Percentiles rank a stretch among this genome's conserved stretches.
These are phyloP conservation scores for Fraxinus nigra DNA, from an alignment of 305 asterid species.

Conservation along the genomic window DNA sequence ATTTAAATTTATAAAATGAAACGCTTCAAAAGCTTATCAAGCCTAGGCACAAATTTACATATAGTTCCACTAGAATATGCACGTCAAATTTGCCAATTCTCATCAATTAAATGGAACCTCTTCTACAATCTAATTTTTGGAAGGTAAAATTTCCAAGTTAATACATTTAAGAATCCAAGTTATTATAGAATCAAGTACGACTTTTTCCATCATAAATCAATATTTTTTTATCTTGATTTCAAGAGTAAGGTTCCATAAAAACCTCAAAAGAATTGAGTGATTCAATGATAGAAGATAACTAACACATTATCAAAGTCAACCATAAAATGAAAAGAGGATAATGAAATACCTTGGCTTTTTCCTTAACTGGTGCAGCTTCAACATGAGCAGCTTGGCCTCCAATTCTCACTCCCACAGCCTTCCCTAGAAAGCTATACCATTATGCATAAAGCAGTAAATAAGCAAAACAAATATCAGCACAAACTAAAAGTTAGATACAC, in stretches of 20 bases:
- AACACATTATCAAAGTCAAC: background rate
- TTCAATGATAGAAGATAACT: background rate
- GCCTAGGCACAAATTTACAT: no score
- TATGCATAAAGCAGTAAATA: background rate
- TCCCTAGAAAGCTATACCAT: slow-evolving; percentile 64
- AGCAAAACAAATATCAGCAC: background rate
- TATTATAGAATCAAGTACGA: no score
- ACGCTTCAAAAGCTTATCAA: no score
- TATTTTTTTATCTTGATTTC: background rate
- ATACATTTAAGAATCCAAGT: no score
- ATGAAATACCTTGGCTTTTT: slow-evolving; percentile 38
- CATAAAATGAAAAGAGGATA: background rate
- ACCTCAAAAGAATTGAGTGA: background rate
- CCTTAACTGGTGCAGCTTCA: slow-evolving; percentile 41
- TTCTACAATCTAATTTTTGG: no score
- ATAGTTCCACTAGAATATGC: no score
- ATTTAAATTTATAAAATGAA: no score
- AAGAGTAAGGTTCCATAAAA: background rate
- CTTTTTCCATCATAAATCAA: background rate
- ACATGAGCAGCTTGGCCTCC: slow-evolving; percentile 51
- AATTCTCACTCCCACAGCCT: slow-evolving; percentile 59
- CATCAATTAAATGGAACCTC: no score
- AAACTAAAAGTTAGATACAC: background rate
- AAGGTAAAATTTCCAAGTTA: no score
- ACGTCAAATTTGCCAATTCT: no score